Evolutionary conservation across 306 rosid species (phyloP).

Genomic region (Lupinus albus): DNA sequence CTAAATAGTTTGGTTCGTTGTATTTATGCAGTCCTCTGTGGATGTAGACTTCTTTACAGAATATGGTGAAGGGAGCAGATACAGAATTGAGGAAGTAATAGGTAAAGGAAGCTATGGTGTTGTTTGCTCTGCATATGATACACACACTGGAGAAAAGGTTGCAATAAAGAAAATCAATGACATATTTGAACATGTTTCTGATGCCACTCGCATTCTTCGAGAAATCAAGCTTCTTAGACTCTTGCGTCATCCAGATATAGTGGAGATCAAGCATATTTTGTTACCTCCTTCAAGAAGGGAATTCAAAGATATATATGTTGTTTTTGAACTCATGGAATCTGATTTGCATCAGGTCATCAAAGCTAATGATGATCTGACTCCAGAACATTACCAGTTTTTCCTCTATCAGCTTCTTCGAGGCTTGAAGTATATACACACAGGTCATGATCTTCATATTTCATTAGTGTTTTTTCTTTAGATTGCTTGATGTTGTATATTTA

Average conservation of each 20-base stretch:
- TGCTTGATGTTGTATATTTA: constrained; percentile 28
- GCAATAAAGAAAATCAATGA: constrained; percentile 98
- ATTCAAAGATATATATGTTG: constrained; percentile 97
- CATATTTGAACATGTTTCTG: constrained; percentile 98
- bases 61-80: constrained; percentile 97
- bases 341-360: constrained; percentile 98
- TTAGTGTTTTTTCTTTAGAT: constrained; percentile 12
- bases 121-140: constrained; percentile 96
- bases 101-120: constrained; percentile 99
- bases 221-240: constrained; percentile 98
- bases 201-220: too few relatives aligned
- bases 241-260: constrained; percentile 93
- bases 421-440: constrained; percentile 97
- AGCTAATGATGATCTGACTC: constrained; percentile 98
- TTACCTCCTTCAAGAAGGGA: constrained; percentile 99
- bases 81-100: constrained; percentile 97
- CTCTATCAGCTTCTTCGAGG: constrained; percentile 99
- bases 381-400: constrained; percentile 97
- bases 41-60: constrained; percentile 98
- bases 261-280: constrained; percentile 97
- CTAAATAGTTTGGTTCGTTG: constrained; percentile 36
- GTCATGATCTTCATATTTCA: constrained; percentile 34
- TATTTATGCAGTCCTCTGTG: constrained; percentile 71
- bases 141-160: constrained; percentile 91
- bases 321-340: constrained; percentile 99